These are phyloP conservation scores for Baorangia bicolor DNA, from an alignment of 768 basidiomycete species.

Conservation along the genomic window DNA sequence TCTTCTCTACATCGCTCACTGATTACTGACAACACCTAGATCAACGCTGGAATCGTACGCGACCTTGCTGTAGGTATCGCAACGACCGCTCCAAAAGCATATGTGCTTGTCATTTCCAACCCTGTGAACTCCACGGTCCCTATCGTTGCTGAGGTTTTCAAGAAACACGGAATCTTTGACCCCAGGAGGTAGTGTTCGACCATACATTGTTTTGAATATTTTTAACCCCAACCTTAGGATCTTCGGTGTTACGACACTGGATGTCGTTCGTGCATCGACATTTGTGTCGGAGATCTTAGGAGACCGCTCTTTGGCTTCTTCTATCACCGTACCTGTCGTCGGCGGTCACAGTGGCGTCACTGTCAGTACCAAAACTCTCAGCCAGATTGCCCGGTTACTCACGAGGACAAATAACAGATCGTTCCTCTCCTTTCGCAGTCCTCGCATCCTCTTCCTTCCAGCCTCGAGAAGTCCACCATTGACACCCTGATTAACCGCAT, in stretches of 20 bases:
- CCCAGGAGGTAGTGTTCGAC: constrained; percentile 68
- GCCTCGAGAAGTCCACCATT: constrained; percentile 44
- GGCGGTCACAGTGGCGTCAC: constrained; percentile 95
- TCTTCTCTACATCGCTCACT: background rate
- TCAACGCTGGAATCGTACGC: constrained; percentile 96
- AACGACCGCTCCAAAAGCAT: constrained; percentile 79
- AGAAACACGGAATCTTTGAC: constrained; percentile 88
- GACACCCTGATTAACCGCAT: constrained; percentile 77
- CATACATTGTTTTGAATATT: background rate
- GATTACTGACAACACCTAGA: constrained; percentile 45
- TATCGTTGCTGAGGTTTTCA: constrained; percentile 93
- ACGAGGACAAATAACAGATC: constrained; percentile 50
- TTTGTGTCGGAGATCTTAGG: constrained; percentile 83
- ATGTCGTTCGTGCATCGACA: constrained; percentile 96
- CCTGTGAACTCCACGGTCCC: constrained; percentile 99
- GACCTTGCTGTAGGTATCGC: constrained; percentile 92
- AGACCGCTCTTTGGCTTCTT: constrained; percentile 57
- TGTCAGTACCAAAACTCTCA: constrained; percentile 38
- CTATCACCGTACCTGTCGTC: constrained; percentile 82
- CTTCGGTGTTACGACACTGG: constrained; percentile 97
- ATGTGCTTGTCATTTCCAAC: constrained; percentile 96
- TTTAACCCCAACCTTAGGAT: constrained; percentile 48
- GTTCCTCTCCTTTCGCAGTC: constrained; percentile 93
- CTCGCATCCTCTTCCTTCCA: constrained; percentile 69
- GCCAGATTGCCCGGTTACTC: background rate